Evolutionary conservation across 1,139 yeast species (phyloP), one percentile per base, ranked within the genome.

Genomic region (Saccharomycopsis hybrid): DNA sequence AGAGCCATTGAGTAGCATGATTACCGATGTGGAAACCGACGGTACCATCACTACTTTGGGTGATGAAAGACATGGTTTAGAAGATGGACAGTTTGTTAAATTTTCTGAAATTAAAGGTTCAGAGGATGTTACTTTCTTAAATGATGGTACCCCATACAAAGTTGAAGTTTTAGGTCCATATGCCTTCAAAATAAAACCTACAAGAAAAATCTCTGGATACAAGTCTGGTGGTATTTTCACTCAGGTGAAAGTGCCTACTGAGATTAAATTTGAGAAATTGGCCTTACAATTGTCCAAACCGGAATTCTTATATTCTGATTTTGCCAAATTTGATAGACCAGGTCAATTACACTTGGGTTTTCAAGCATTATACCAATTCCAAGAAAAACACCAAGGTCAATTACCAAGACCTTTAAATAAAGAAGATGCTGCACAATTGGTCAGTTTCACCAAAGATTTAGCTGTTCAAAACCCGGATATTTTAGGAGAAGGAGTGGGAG

Each of bases 11-110:
- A 65, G 81, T 3, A 98, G 98, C 41, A 85, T 86, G 55, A 87
- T 89, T 3, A 85, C 95, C 1, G 95, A 86, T 62, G 82, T 92
- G 56, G 96, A 89, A 62, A 65, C 73, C n/a, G 77, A 87, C 61
- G 98, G 98, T 49, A 83, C 90, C 3, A 96, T 92, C 35, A 85
- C 97, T 29, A 87, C 87, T 74, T 76, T 90, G 60, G 96, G 86
- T 63, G 97, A 89, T 58, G 82, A 79, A 55, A 82, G 97, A 66
- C 99, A 92, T 63, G 96, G 96, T 9, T 73, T 92, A 52, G 88
- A 89, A 69, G 96, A 88, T 65, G 97, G 97, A 24, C 86, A 86
- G 61, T 86, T 71, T 63, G 96, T 92, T 50, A 85, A 83, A 63
- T 90, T 90, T 62, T 65, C 86, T n/a, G 97, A 90, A 66, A 82